Percentiles rank a stretch among this genome's conserved stretches.
Conservation (phyloP, 176 grass and related monocot species). For the Bromus sterilis region DNA sequence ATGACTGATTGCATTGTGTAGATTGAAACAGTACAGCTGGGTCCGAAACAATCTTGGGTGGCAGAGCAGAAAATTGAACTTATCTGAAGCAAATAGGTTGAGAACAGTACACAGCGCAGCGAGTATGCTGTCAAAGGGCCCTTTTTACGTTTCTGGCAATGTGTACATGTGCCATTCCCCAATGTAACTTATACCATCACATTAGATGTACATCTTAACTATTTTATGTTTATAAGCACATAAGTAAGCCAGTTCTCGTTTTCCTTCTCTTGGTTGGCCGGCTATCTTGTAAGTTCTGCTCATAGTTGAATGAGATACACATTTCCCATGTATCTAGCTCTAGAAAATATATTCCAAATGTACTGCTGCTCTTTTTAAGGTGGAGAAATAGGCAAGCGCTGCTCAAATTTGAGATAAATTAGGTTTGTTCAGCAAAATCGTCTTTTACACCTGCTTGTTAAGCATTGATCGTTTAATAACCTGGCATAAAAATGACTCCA, state of each 20-base stretch:
- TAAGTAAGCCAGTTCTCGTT: background rate
- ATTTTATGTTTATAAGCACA: constrained; percentile 8
- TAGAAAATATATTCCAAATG: background rate
- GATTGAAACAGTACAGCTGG: constrained; percentile 56
- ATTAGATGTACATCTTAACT: background rate
- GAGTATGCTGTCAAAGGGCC: background rate
- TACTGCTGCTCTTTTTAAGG: background rate
- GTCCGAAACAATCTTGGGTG: constrained; percentile 61
- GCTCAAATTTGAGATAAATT: background rate
- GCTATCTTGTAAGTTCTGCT: background rate
- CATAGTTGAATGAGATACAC: background rate
- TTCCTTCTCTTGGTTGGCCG: background rate
- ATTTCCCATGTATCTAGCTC: background rate
- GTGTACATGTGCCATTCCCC: background rate
- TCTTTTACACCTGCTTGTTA: background rate
- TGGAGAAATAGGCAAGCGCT: background rate
- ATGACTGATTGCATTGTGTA: constrained; percentile 19
- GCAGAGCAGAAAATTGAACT: constrained; percentile 59
- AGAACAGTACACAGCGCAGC: background rate
- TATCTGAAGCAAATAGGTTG: constrained; percentile 15
- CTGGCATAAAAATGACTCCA: background rate
- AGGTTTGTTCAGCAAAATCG: background rate
- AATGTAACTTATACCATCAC: background rate
- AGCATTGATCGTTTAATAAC: background rate
- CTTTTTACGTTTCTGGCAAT: background rate